phyloP scores from a whole-genome alignment of 2,329 filamentous ascomycete genomes.

The Pezizomycotina sp. region DNA sequence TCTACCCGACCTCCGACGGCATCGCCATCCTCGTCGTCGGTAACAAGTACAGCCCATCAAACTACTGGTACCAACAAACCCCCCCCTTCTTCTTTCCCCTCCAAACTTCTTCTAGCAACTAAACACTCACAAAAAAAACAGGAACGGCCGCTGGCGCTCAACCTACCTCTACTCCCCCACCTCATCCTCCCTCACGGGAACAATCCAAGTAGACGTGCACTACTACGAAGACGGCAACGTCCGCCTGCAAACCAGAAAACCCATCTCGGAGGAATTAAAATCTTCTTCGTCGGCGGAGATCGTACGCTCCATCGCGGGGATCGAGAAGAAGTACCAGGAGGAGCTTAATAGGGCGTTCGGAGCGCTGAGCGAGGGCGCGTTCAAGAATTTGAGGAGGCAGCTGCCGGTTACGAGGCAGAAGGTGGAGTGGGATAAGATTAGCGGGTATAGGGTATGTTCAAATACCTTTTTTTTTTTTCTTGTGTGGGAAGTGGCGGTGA shows the following conservation, averaged over 20 bases:
- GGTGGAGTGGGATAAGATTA: slow-evolving; percentile 98
- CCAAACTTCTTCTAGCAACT: slow-evolving; percentile 4
- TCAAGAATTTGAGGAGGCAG: slow-evolving; percentile 83
- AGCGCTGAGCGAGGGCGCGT: slow-evolving; percentile 77
- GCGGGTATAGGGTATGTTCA: slow-evolving; percentile 68
- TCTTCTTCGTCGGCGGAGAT: slow-evolving; percentile 51
- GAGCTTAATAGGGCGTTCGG: slow-evolving; percentile 85
- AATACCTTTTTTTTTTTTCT: neutral
- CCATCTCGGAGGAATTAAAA: slow-evolving; percentile 45
- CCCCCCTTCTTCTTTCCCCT: neutral
- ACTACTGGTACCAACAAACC: slow-evolving; percentile 58
- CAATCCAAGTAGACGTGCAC: slow-evolving; percentile 86
- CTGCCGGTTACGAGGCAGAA: slow-evolving; percentile 93
- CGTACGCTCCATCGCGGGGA: slow-evolving; percentile 56
- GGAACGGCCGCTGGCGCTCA: slow-evolving; percentile 93
- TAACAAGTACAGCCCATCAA: slow-evolving; percentile 94
- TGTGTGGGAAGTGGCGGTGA: neutral
- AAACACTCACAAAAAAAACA: slow-evolving; percentile 29
- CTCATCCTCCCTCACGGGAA: slow-evolving; percentile 53
- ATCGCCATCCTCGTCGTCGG: slow-evolving; percentile 66
- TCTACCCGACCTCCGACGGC: slow-evolving; percentile 64
- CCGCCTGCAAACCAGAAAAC: slow-evolving; percentile 74
- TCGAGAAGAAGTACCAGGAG: slow-evolving; percentile 89
- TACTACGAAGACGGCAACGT: slow-evolving; percentile 99
- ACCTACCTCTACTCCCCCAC: slow-evolving; percentile 63